phyloP scores from a whole-genome alignment of 2,329 filamentous ascomycete genomes.

The Arthroderma uncinatum region DNA sequence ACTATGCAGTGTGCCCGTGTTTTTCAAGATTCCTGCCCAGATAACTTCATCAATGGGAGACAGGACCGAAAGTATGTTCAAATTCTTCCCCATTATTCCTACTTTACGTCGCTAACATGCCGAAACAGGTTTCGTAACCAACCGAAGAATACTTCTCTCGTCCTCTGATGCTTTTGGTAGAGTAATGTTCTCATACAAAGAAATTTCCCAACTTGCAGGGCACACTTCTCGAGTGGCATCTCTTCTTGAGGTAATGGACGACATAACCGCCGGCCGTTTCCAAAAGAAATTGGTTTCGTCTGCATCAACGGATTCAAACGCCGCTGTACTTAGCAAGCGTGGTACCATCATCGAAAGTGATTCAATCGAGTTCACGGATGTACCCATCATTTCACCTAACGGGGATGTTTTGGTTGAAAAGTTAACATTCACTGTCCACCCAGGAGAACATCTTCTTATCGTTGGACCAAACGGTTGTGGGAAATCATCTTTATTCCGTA shows the following conservation, averaged over 20 bases:
- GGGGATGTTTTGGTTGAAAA: conserved; percentile 81
- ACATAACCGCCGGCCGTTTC: conserved; percentile 79
- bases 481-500: conserved; percentile 91
- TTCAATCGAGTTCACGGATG: conserved; percentile 73
- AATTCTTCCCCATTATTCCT: background rate
- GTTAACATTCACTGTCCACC: conserved; percentile 74
- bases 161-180: conserved; percentile 93
- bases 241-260: conserved; percentile 85
- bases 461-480: conserved; percentile 96
- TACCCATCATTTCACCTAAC: conserved; percentile 94
- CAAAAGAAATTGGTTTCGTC: conserved; percentile 95
- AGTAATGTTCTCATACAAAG: conserved; percentile 96
- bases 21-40: conserved; percentile 77
- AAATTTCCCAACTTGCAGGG: conserved; percentile 89
- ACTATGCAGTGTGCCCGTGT: conserved; percentile 89
- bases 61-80: conserved; percentile 45
- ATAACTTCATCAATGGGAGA: conserved; percentile 42
- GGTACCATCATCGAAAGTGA: conserved; percentile 72
- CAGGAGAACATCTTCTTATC: conserved; percentile 83
- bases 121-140: conserved; percentile 71
- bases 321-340: conserved; percentile 68
- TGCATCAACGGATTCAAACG: conserved; percentile 68
- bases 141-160: conserved; percentile 78
- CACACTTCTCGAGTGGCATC: conserved; percentile 89
- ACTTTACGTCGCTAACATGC: conserved; percentile 3